Evolutionary conservation across 1,284 basidiomycete species (phyloP).

Genomic region (Kalmanozyma brasiliensis): DNA sequence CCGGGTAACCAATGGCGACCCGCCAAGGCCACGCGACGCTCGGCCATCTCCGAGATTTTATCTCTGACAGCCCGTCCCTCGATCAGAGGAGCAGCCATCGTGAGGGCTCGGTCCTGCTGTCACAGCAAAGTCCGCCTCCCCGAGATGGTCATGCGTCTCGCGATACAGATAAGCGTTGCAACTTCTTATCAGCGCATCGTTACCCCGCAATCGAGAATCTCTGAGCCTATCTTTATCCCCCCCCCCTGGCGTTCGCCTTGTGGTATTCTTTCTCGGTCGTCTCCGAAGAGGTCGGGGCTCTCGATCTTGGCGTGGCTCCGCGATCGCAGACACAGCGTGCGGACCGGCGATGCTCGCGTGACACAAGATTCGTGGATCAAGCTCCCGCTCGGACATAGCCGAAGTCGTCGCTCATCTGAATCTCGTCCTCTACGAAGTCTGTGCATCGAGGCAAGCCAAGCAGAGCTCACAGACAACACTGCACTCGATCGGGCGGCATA

Average conservation of each 20-base stretch:
- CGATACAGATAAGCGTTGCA: background rate
- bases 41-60: constrained; percentile 46
- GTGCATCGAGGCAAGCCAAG: too few relatives aligned
- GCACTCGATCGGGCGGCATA: too few relatives aligned
- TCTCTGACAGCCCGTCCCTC: constrained; percentile 1
- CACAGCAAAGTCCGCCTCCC: constrained; percentile 17
- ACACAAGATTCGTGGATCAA: too few relatives aligned
- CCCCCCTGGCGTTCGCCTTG: background rate
- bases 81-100: background rate
- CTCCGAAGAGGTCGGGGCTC: too few relatives aligned
- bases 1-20: constrained; percentile 15
- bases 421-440: too few relatives aligned
- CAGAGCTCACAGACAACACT: too few relatives aligned
- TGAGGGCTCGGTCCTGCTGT: background rate
- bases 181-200: constrained; percentile 14
- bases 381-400: constrained; percentile 12
- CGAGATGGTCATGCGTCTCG: background rate
- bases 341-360: too few relatives aligned
- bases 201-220: constrained; percentile 24
- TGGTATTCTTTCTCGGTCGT: background rate
- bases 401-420: background rate
- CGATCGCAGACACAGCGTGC: too few relatives aligned
- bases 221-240: background rate
- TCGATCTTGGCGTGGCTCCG: too few relatives aligned
- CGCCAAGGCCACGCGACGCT: background rate